A percentile compares a stretch with the other conserved stretches of the same genome.
Evolutionary conservation across 1,139 yeast species (phyloP).

Genomic region (Pichia inconspicua): DNA sequence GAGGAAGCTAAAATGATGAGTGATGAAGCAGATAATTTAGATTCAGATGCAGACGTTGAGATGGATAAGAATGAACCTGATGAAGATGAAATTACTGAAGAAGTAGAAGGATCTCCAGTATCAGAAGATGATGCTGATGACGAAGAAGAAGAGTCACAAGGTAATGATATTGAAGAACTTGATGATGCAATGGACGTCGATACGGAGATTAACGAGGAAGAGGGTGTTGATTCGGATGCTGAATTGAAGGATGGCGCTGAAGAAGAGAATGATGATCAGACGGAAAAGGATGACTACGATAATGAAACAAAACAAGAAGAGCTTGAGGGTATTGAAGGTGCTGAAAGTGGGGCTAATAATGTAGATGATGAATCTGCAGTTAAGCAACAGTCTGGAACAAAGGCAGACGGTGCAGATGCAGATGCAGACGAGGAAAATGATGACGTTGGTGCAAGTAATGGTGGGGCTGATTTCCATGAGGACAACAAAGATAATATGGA

Average conservation of each 20-base stretch:
- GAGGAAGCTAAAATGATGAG: constrained; percentile 25
- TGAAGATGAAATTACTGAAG: constrained; percentile 23
- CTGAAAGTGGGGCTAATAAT: constrained; percentile 29
- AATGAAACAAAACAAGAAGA: constrained; percentile 42
- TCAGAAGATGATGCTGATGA: constrained; percentile 29
- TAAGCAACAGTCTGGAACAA: constrained; percentile 62
- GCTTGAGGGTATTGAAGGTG: constrained; percentile 34
- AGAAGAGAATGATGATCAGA: constrained; percentile 16
- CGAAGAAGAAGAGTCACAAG: constrained; percentile 23
- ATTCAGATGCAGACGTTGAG: constrained; percentile 27
- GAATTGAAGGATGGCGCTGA: constrained; percentile 21
- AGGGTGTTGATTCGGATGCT: constrained; percentile 25
- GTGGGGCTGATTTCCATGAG: constrained; percentile 43
- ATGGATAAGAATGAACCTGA: constrained; percentile 29
- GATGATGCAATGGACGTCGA: constrained; percentile 26
- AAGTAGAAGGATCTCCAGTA: constrained; percentile 27
- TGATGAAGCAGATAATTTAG: constrained; percentile 22
- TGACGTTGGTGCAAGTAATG: constrained; percentile 63
- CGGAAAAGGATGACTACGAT: constrained; percentile 35
- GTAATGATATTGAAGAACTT: not conserved
- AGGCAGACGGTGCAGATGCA: constrained; percentile 72
- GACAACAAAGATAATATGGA: constrained; percentile 26
- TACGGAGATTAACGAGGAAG: constrained; percentile 25
- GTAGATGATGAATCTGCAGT: constrained; percentile 60
- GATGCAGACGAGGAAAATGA: constrained; percentile 60